Evolutionary conservation across 306 rosid species (phyloP), one percentile per base, ranked within the genome.

Genomic region (Vigna unguiculata): DNA sequence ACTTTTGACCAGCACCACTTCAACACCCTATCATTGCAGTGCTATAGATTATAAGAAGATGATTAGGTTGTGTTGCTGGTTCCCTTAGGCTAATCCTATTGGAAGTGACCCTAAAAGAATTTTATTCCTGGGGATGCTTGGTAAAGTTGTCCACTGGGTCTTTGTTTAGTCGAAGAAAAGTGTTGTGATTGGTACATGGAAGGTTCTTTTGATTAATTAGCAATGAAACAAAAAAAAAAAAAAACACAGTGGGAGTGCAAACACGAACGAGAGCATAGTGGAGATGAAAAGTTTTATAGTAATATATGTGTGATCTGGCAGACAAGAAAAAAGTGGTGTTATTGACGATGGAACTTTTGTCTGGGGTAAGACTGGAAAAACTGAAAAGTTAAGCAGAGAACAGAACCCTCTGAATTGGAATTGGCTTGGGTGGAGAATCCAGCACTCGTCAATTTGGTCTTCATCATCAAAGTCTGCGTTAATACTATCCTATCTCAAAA

Each of bases 1-100:
- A 77, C 89, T 91, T 90, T 93, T 87, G 92, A 91, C 98, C 91
- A 84, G 58, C 82, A 86, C 88, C 78, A 84, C 59, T 87, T 88
- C 86, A 86, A 88, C 79, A 45, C 61, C 88, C 87, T 85, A 85
- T 91, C 80, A 91, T 87, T 89, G 84, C 87, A 74, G 58, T 81
- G 83, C 82, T 75, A 74, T 76, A 78, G 68, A 82, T 76, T 84
- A 82, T 64, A 65, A 58, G 32, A 4, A 38, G 69, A 60, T 63
- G 41, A 87, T 78, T 78, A 41, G 64, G 49, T 36, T 10, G 32
- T 28, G 32, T 28, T 25, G 30, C 24, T 52, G 77, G 77, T 38
- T 84, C 78, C 75, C 88, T 66, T 59, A 69, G 81, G 63, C 68
- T 78, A 81, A 69, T 66, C 64, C 54, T 81, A 80, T 72, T 85